Percentiles rank a stretch among this genome's conserved stretches.
Evolutionary conservation across 495 filamentous ascomycete species (phyloP).

Genomic region (Recurvomyces mirabilis): DNA sequence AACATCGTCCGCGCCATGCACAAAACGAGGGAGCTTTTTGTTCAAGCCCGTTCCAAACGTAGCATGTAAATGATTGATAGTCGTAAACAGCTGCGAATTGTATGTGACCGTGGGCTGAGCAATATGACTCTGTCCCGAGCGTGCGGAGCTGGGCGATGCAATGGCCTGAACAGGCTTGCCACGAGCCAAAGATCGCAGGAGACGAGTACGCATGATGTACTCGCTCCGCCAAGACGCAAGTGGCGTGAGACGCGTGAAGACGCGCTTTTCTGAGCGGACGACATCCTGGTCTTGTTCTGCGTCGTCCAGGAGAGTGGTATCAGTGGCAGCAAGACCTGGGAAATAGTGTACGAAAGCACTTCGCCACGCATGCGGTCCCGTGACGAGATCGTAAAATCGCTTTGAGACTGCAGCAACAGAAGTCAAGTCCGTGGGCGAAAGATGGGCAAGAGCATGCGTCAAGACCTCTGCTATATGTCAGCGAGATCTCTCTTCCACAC

Average conservation of each 20-base stretch:
- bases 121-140: slow-evolving; percentile 39
- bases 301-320: slow-evolving; percentile 25
- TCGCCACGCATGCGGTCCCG: slow-evolving; percentile 81
- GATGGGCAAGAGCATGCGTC: slow-evolving; percentile 81
- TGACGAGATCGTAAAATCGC: slow-evolving; percentile 72
- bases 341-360: slow-evolving; percentile 84
- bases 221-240: slow-evolving; percentile 85
- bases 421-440: slow-evolving; percentile 66
- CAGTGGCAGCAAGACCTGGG: slow-evolving; percentile 48
- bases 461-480: slow-evolving; percentile 55
- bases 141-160: slow-evolving; percentile 38
- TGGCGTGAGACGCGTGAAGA: slow-evolving; percentile 67
- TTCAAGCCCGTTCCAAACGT: slow-evolving; percentile 49
- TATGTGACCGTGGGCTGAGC: slow-evolving; percentile 60
- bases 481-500: slow-evolving; percentile 3
- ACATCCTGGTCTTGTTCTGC: slow-evolving; percentile 35
- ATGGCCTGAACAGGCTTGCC: slow-evolving; percentile 59
- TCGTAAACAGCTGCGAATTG: slow-evolving; percentile 62
- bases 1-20: slow-evolving; percentile 69
- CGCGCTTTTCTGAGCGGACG: slow-evolving; percentile 50
- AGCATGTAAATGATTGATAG: slow-evolving; percentile 66
- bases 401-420: slow-evolving; percentile 71
- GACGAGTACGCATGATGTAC: slow-evolving; percentile 75
- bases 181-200: slow-evolving; percentile 65
- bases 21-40: slow-evolving; percentile 61